Percentiles rank a stretch among this genome's conserved stretches.
Evolutionary conservation across 1,139 yeast species (phyloP).

Genomic region (Meyerozyma carpophila): DNA sequence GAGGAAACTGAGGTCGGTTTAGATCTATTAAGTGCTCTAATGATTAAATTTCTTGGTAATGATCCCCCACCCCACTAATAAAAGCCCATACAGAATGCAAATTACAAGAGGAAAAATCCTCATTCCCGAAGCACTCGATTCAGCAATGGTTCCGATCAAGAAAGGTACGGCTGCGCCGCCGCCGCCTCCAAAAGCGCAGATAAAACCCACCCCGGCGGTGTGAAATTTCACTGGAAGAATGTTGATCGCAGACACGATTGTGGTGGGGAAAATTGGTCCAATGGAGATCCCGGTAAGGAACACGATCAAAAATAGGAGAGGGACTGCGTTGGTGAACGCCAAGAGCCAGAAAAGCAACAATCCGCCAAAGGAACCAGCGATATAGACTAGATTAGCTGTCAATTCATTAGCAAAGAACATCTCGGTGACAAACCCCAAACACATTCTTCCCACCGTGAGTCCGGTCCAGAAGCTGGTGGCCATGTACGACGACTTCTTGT

Average conservation of each 20-base stretch:
- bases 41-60: conserved; percentile 15
- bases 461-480: conserved; percentile 67
- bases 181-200: conserved; percentile 73
- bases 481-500: conserved; percentile 48
- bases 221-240: conserved; percentile 58
- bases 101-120: conserved; percentile 30
- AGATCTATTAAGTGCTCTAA: conserved; percentile 6
- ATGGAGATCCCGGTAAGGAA: conserved; percentile 60
- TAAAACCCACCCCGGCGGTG: conserved; percentile 66
- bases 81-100: conserved; percentile 19
- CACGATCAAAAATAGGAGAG: conserved; percentile 31
- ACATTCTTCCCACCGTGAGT: conserved; percentile 55
- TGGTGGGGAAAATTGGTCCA: conserved; percentile 81
- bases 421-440: conserved; percentile 58
- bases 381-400: conserved; percentile 42
- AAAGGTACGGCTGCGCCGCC: conserved; percentile 78
- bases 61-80: conserved; percentile 24
- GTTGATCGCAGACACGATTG: conserved; percentile 59
- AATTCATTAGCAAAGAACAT: conserved; percentile 39
- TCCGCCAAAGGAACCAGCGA: conserved; percentile 24
- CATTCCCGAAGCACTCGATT: conserved; percentile 24
- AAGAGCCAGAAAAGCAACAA: conserved; percentile 26
- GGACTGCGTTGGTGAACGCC: conserved; percentile 13
- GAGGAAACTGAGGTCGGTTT: conserved; percentile 16
- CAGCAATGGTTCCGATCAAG: conserved; percentile 47